phyloP scores from a whole-genome alignment of 148 eudicot genomes.

The Fagopyrum tataricum region DNA sequence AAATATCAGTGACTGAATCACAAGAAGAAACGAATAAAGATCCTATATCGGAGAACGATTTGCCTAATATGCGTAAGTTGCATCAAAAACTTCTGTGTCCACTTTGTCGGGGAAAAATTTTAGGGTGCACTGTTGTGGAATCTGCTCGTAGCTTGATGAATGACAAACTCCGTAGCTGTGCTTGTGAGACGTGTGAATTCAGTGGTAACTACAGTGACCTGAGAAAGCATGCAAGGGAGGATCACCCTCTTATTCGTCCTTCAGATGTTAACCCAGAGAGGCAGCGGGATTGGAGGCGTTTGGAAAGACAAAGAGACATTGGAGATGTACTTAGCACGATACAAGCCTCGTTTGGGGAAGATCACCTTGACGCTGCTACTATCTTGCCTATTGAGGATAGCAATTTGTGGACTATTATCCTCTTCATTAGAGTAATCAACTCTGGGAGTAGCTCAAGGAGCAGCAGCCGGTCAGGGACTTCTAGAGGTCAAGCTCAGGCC shows the following conservation, averaged over 20 bases:
- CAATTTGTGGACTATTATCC: constrained; percentile 51
- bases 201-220: constrained; percentile 65
- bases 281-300: constrained; percentile 68
- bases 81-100: constrained; percentile 65
- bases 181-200: constrained; percentile 75
- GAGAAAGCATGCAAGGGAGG: constrained; percentile 77
- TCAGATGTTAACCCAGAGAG: constrained; percentile 76
- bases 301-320: constrained; percentile 74
- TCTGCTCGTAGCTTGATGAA: constrained; percentile 81
- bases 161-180: constrained; percentile 70
- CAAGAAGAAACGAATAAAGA: constrained; percentile 33
- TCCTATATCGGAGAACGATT: constrained; percentile 23
- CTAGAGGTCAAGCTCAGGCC: constrained; percentile 48
- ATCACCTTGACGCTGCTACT: constrained; percentile 41
- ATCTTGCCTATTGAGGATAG: constrained; percentile 44
- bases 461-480: constrained; percentile 50
- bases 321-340: constrained; percentile 79
- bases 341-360: constrained; percentile 59
- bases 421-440: constrained; percentile 50
- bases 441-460: constrained; percentile 44
- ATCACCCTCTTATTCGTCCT: constrained; percentile 75
- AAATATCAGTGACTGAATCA: constrained; percentile 19
- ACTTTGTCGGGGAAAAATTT: constrained; percentile 68
- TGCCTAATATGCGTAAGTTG: constrained; percentile 33
- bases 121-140: constrained; percentile 76